Base-by-base conservation (phyloP, 2,329 filamentous ascomycete species). In the Geosmithia putterillii region DNA sequence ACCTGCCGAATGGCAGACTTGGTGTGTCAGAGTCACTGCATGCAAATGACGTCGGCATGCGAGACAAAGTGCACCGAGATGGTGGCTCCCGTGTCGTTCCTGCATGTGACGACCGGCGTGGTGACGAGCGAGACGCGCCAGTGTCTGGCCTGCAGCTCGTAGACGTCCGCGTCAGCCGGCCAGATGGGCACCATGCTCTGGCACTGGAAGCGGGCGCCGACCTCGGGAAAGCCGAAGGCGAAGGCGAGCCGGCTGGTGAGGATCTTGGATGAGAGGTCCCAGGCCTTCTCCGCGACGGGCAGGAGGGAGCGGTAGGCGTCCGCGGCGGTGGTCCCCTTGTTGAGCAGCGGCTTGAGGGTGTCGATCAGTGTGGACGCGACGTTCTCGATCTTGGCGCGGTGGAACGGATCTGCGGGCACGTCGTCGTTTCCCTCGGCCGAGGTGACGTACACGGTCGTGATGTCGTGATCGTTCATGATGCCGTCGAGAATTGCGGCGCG, bases 41-140 rank as follows among this genome's bases (percentile, higher is more conserved):
- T 71, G 52, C 69, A 63, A 46, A 73, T 55, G 2, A 73, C 70
- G 45, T 71, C 66, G 2, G 68, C 63, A 53, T 68, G 57, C 35
- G 63, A 55, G 19, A 73, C 58, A 7, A 64, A 65, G 44, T 65
- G 66, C 2, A 66, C 61, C 21, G 64, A 61, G 39, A 71, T 66
- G 43, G 62, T 65, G 38, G 56, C 52, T 14, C 67, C 69, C 2
- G 58, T 65, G 34, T 76, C 72, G 48, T 74, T 72, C 25, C 72
- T 64, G 50, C 73, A 66, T 2, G 71, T 75, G 39, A 77, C 65
- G 8, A 70, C 65, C 1, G 74, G 74, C 0, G 73, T 75, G 5
- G 73, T 68, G 22, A 73, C 69, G 2, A 76, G 61, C 43, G 69
- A 67, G n/a, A 78, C 55, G 5, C 73, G 67, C 57, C 63, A 69